Conservation (phyloP, 2,329 filamentous ascomycete species). For the Aspergillus udagawae region DNA sequence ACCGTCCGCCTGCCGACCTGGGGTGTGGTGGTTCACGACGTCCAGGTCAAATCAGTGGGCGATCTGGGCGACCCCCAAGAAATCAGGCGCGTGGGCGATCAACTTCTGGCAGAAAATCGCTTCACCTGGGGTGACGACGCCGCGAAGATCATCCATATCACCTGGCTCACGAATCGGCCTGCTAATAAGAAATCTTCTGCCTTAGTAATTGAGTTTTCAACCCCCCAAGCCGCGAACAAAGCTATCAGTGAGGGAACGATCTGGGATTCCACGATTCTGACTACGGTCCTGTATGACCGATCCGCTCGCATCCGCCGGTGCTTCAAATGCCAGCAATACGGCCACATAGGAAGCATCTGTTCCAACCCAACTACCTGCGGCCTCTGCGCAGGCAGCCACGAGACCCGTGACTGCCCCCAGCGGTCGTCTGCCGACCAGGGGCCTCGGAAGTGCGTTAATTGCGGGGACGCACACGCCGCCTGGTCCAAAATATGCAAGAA, state of each 20-base stretch:
- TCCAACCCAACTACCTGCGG: not conserved
- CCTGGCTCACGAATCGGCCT: no score
- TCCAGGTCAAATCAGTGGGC: no score
- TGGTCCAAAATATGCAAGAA: not conserved
- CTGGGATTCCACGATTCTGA: not conserved
- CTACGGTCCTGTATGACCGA: not conserved
- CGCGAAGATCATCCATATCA: no score
- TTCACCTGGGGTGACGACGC: no score
- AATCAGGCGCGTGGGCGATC: no score
- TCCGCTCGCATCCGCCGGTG: not conserved
- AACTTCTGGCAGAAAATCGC: no score
- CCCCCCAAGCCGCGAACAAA: not conserved
- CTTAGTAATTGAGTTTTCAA: not conserved
- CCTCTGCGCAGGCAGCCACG: not conserved
- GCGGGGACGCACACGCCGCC: not conserved
- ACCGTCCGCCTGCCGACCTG: no score
- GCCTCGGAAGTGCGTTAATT: not conserved
- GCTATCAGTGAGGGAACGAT: not conserved
- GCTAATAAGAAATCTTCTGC: no score
- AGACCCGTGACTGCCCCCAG: no score
- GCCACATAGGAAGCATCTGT: conserved; percentile 1
- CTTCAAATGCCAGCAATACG: not conserved
- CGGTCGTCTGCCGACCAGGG: no score
- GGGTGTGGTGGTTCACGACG: no score
- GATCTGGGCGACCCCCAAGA: no score